Evolutionary conservation across 179 eudicot species (phyloP).

Genomic region (Heliamphora pulchella): DNA sequence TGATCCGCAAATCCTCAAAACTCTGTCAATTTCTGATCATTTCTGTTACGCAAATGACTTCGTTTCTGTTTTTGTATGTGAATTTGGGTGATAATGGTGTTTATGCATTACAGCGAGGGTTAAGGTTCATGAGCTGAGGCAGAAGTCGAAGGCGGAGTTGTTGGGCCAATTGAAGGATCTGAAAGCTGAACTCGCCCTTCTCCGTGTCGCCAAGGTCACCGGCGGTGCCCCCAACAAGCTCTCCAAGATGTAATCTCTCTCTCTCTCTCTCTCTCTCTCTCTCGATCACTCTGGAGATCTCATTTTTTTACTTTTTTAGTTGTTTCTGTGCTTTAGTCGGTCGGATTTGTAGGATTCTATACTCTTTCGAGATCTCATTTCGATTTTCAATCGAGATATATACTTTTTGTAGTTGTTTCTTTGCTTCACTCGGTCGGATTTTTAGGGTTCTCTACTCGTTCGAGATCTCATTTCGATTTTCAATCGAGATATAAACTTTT

Average conservation of each 20-base stretch:
- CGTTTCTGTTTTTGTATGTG: not conserved
- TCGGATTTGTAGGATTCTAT: too few species aligned
- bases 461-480: not conserved
- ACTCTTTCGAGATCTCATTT: not conserved
- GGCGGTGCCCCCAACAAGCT: conserved; percentile 82
- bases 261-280: conserved; percentile 4
- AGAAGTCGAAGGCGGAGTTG: conserved; percentile 45
- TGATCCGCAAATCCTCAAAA: not conserved
- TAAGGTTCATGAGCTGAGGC: conserved; percentile 67
- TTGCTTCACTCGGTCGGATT: not conserved
- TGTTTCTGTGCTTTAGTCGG: not conserved
- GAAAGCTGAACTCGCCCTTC: conserved; percentile 63
- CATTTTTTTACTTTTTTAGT: not conserved
- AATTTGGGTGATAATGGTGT: not conserved
- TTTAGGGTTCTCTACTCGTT: too few species aligned
- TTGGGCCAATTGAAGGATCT: conserved; percentile 46
- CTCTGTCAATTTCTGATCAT: not conserved
- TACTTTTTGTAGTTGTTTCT: not conserved
- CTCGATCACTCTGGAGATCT: not conserved
- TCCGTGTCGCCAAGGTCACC: conserved; percentile 72
- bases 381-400: not conserved
- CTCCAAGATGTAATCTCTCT: conserved; percentile 48
- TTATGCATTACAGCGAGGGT: conserved; percentile 36
- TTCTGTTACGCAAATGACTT: not conserved
- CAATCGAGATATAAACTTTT: not conserved